Percentiles rank a stretch among this genome's conserved stretches.
Conservation (phyloP, 2,329 filamentous ascomycete species). For the Curvularia verruculosa region DNA sequence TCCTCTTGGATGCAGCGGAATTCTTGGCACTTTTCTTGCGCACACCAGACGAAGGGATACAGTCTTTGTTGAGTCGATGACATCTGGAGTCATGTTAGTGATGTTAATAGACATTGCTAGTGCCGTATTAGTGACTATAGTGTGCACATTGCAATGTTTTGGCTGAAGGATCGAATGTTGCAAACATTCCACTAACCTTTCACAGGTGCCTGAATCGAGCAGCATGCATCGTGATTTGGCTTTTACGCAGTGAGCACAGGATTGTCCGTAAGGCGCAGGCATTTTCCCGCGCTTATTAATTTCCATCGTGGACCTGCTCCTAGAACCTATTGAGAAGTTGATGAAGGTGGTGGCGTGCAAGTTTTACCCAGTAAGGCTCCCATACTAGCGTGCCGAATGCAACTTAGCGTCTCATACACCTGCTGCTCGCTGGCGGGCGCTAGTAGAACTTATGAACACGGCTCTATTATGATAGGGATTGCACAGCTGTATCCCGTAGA, state of each 20-base stretch:
- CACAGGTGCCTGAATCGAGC: slow-evolving; percentile 23
- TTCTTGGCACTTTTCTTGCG: slow-evolving; percentile 16
- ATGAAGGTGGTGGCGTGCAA: background rate
- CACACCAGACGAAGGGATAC: slow-evolving; percentile 15
- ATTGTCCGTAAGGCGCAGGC: slow-evolving; percentile 34
- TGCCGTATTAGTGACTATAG: background rate
- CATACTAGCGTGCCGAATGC: background rate
- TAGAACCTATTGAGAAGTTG: background rate
- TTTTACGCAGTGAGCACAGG: slow-evolving; percentile 33
- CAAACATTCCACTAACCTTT: slow-evolving; percentile 24
- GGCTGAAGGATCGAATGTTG: background rate
- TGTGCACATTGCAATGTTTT: background rate
- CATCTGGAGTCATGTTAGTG: slow-evolving; percentile 7
- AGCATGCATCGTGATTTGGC: slow-evolving; percentile 37
- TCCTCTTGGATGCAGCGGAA: slow-evolving; percentile 12
- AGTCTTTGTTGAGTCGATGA: slow-evolving; percentile 25
- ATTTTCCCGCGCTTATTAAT: slow-evolving; percentile 22
- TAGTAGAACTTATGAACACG: too few relatives aligned
- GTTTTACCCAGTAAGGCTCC: background rate
- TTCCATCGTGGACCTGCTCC: slow-evolving; percentile 11
- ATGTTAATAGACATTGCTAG: background rate
- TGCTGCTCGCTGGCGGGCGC: background rate
- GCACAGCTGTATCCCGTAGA: too few relatives aligned
- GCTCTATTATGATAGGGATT: too few relatives aligned
- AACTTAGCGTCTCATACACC: background rate